phyloP scores from a whole-genome alignment of 768 basidiomycete species.

The Leccinum disarticulatum region DNA sequence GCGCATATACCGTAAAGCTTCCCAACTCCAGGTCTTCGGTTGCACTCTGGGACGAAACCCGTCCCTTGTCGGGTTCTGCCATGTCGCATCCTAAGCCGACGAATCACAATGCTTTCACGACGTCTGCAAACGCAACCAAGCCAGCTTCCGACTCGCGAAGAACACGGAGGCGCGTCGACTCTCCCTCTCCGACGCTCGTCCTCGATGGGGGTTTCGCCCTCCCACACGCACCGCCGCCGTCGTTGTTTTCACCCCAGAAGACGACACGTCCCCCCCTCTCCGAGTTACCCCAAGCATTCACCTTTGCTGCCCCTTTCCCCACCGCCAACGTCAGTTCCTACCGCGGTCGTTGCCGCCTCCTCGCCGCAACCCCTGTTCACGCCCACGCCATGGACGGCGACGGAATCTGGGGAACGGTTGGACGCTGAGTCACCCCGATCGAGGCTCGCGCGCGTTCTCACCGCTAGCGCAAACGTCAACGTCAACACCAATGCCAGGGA shows the following conservation, averaged over 20 bases:
- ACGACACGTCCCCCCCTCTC: background rate
- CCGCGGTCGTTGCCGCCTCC: no score
- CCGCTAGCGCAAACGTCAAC: background rate
- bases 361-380: background rate
- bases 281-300: background rate
- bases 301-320: background rate
- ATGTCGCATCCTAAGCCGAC: background rate
- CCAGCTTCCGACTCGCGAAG: background rate
- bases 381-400: background rate
- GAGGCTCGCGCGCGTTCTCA: conserved; percentile 22
- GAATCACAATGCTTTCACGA: background rate
- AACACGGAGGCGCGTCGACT: background rate
- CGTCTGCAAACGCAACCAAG: background rate
- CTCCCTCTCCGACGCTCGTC: conserved; percentile 19
- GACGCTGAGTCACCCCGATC: conserved; percentile 19
- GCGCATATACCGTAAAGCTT: conserved; percentile 18
- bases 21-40: conserved; percentile 1
- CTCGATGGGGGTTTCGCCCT: conserved; percentile 26
- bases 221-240: background rate
- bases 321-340: background rate
- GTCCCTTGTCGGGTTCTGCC: background rate
- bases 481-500: background rate
- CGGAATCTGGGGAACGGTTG: background rate
- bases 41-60: background rate
- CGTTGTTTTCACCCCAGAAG: background rate